Base-by-base conservation (phyloP, 305 asterid species). In the Galium porrigens region DNA sequence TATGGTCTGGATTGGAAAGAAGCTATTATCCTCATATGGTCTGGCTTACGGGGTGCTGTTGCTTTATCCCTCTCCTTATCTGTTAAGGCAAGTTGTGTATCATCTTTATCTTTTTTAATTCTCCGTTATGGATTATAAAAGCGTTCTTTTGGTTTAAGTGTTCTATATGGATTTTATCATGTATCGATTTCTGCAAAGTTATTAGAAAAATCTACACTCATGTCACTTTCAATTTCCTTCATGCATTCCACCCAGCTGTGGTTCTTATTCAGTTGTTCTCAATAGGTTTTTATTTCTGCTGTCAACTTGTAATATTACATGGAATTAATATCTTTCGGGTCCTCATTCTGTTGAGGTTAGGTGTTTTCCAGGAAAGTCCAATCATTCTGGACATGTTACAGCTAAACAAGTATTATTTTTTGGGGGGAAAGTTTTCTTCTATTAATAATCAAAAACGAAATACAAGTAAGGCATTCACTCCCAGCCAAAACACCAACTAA, bases 31-130 rank as follows among this genome's bases (percentile, higher is more conserved):
- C 96, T 92, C 70, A 86, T 83, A 11, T 92, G 99, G 99, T 80
- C 97, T 77, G 99, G 99, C 70, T 80, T 92, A 69, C 95, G 99
- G 42, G 99, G 99, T 64, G 94, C 95, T 37, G 97, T 92, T 64
- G 91, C 99, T n/a, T 74, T 92, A 77, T 68, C 99, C 36, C 91
- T 92, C 73, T 75, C 97, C 17, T 84, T 92, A 49, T 92, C 99
- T 20, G 84, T 89, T 61, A 87, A 89, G 89, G 97, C 77, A 82
- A 72, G 87, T 66, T 70, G 32, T 70, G 61, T 63, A 32, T 30
- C 29, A 55, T 39, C 48, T 8, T 12, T 44, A 44, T 52, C 51
- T 22, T 49, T 17, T n/a, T 27, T 32, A 6, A 3, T 34, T 64
- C 52, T 64, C 33, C 49, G 52, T 39, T 49, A 17, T 61, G 54